A percentile compares a stretch with the other conserved stretches of the same genome.
Evolutionary conservation across 495 filamentous ascomycete species (phyloP).

Genomic region (Echria macrotheca): DNA sequence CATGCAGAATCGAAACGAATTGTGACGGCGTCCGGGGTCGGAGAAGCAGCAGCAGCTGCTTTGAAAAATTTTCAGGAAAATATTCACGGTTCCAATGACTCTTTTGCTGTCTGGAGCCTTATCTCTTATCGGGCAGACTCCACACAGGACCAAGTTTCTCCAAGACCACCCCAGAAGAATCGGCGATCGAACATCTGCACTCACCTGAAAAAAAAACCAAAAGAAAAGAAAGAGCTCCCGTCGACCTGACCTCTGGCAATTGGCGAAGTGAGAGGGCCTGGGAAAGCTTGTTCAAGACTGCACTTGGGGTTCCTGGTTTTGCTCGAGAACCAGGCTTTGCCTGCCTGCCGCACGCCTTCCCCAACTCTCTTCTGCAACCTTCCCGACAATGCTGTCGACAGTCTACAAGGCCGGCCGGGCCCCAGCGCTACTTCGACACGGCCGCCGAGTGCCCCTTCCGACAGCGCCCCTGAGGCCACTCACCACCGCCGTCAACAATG

Average conservation of each 20-base stretch:
- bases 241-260: background rate
- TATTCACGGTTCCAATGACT: no score
- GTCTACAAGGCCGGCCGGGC: slow-evolving; percentile 43
- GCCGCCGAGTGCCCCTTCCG: slow-evolving; percentile 38
- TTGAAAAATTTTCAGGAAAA: slow-evolving; percentile 3
- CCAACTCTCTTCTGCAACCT: slow-evolving; percentile 5
- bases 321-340: slow-evolving; percentile 6
- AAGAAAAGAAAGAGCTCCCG: background rate
- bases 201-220: background rate
- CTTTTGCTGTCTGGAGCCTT: no score
- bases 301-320: slow-evolving; percentile 7
- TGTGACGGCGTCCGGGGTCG: no score
- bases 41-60: background rate
- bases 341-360: background rate
- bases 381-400: slow-evolving; percentile 31
- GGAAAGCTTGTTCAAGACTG: slow-evolving; percentile 1
- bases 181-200: background rate
- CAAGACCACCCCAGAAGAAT: background rate
- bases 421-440: slow-evolving; percentile 44
- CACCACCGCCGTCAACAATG: slow-evolving; percentile 27
- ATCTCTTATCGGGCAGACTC: slow-evolving; percentile 7
- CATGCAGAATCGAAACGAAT: no score
- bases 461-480: slow-evolving; percentile 31
- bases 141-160: background rate
- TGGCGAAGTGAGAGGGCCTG: slow-evolving; percentile 5